Evolutionary conservation across 2,329 filamentous ascomycete species (phyloP).

Genomic region (Macroventuria anomochaeta): DNA sequence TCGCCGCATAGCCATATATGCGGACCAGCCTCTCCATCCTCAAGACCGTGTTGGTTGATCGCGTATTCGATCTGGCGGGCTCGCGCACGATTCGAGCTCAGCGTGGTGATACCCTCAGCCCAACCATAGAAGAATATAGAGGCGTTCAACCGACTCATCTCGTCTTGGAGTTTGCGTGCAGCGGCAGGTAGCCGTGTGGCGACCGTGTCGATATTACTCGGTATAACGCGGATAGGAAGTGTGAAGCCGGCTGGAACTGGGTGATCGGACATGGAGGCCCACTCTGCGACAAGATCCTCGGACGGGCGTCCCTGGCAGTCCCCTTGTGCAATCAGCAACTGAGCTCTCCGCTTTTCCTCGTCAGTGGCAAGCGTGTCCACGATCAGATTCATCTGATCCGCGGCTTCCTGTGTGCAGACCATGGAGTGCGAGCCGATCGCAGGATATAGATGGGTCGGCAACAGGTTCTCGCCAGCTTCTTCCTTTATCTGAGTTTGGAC

Average conservation of each 20-base stretch:
- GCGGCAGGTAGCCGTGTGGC: slow-evolving; percentile 52
- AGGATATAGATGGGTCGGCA: slow-evolving; percentile 68
- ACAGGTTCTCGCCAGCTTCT: slow-evolving; percentile 66
- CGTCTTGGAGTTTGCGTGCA: slow-evolving; percentile 53
- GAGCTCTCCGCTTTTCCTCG: slow-evolving; percentile 60
- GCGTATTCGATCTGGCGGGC: slow-evolving; percentile 68
- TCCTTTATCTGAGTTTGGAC: slow-evolving; percentile 70
- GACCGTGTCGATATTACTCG: slow-evolving; percentile 51
- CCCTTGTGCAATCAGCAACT: slow-evolving; percentile 62
- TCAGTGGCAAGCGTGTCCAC: slow-evolving; percentile 50
- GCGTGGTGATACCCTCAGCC: slow-evolving; percentile 66
- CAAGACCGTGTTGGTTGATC: slow-evolving; percentile 59
- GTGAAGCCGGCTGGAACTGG: slow-evolving; percentile 59
- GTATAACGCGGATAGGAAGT: slow-evolving; percentile 66
- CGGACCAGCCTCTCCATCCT: slow-evolving; percentile 64
- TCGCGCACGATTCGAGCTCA: slow-evolving; percentile 74
- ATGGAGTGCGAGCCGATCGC: slow-evolving; percentile 63
- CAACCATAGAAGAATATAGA: slow-evolving; percentile 78
- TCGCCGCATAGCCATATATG: slow-evolving; percentile 70
- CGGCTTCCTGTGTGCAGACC: slow-evolving; percentile 71
- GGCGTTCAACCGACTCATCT: slow-evolving; percentile 67
- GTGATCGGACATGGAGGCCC: slow-evolving; percentile 60
- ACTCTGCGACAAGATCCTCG: slow-evolving; percentile 28
- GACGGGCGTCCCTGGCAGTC: slow-evolving; percentile 17
- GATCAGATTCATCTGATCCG: slow-evolving; percentile 63